Conservation (phyloP, 352 stramenopile species). For the Phytopythium cucurbitacearum region DNA sequence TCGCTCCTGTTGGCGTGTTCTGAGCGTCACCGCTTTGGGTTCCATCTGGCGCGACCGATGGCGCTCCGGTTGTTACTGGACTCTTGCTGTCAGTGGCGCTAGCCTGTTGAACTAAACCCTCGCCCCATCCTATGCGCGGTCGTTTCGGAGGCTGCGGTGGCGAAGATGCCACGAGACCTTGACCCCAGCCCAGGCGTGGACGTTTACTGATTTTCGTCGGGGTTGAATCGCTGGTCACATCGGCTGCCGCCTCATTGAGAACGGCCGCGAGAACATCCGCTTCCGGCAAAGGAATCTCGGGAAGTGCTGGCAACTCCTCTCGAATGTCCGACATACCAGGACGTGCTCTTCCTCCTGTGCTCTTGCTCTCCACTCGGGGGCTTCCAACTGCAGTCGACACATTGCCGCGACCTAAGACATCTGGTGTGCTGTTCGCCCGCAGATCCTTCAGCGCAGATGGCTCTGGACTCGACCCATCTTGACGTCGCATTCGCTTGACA, state of each 20-base stretch:
- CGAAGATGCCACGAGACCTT: conserved; percentile 70
- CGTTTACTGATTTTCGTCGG: conserved; percentile 54
- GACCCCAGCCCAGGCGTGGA: conserved; percentile 73
- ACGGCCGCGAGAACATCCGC: conserved; percentile 4
- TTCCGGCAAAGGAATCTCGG: conserved; percentile 54
- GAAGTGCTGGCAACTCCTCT: conserved; percentile 60
- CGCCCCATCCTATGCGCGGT: conserved; percentile 76
- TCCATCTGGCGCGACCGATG: conserved; percentile 5
- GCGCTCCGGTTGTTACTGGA: neutral
- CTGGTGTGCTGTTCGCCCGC: too few species aligned
- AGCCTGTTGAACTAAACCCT: conserved; percentile 54
- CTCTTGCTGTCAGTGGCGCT: neutral
- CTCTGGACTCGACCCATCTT: too few species aligned
- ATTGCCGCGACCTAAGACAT: too few species aligned
- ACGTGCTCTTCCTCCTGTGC: too few species aligned
- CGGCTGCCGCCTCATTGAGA: conserved; percentile 12
- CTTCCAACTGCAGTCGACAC: too few species aligned
- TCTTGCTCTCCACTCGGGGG: too few species aligned
- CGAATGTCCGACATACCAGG: conserved; percentile 4
- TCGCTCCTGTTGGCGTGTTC: too few species aligned
- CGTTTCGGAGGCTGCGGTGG: conserved; percentile 62
- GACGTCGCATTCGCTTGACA: too few species aligned
- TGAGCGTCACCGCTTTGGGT: neutral
- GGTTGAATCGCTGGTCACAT: conserved; percentile 12
- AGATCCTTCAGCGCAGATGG: too few species aligned